phyloP scores from a whole-genome alignment of 768 basidiomycete species.

The Xerocomus potaroensis region DNA sequence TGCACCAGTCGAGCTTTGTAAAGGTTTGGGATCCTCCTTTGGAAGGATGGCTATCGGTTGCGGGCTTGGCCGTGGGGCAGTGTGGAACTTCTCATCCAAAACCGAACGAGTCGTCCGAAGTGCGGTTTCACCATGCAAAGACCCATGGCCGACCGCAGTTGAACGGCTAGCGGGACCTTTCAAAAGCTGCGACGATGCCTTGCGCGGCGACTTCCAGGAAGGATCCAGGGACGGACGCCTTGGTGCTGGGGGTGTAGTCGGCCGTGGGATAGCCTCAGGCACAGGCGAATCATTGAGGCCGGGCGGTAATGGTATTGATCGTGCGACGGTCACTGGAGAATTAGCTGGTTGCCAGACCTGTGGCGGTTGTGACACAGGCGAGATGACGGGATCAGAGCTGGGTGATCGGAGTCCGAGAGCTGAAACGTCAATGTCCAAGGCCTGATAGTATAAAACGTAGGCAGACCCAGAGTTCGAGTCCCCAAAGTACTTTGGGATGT shows the following conservation, averaged over 20 bases:
- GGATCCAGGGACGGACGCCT: slow-evolving; percentile 12
- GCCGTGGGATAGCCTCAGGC: slow-evolving; percentile 16
- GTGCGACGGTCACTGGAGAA: slow-evolving; percentile 24
- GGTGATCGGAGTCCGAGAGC: slow-evolving; percentile 58
- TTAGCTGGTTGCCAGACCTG: slow-evolving; percentile 16
- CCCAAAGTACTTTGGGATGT: slow-evolving; percentile 93
- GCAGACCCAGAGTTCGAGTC: slow-evolving; percentile 85
- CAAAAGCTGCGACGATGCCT: slow-evolving; percentile 13
- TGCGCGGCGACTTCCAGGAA: slow-evolving; percentile 23
- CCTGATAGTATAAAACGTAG: slow-evolving; percentile 97
- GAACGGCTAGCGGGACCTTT: slow-evolving; percentile 16
- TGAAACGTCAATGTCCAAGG: slow-evolving; percentile 75
- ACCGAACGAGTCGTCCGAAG: slow-evolving; percentile 22
- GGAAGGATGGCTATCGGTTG: slow-evolving; percentile 16
- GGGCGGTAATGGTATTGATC: slow-evolving; percentile 31
- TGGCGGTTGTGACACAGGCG: slow-evolving; percentile 12
- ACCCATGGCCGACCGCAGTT: slow-evolving; percentile 8
- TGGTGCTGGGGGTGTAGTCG: slow-evolving; percentile 20
- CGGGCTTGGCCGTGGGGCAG: slow-evolving; percentile 4
- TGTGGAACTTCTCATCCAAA: slow-evolving; percentile 22
- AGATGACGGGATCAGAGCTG: slow-evolving; percentile 20
- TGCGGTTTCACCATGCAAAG: slow-evolving; percentile 15
- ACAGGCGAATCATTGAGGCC: slow-evolving; percentile 29
- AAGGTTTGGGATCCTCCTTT: slow-evolving; percentile 20
- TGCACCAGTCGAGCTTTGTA: slow-evolving; percentile 29